Base-by-base conservation (phyloP, 176 grass and related monocot species). In the Aegilops sharonensis region DNA sequence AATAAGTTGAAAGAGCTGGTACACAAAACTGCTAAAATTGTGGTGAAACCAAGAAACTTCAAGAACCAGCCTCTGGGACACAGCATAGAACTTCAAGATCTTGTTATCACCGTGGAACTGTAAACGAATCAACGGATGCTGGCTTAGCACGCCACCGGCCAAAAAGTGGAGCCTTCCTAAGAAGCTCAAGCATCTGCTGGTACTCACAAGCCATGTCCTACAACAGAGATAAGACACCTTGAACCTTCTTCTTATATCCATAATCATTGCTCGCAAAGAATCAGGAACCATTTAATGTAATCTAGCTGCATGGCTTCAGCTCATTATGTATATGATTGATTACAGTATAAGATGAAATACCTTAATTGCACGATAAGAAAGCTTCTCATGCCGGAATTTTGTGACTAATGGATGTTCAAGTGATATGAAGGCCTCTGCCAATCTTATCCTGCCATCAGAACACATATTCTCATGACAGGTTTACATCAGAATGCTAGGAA, bases 311-410 rank as follows among this genome's bases (percentile, higher is more conserved):
- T 54, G 50, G 50, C 50, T 54, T 54, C 50, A 54, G 2, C 0
- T 54, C 10, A 31, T 27, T 15, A 21, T 72, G 6, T 2, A 72
- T 48, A 11, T 67, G 66, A 29, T 12, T 25, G 40, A 78, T 11
- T 72, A 64, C 9, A 77, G 36, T 12, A 18, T 37, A 64, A 68
- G 27, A 77, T 63, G 8, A 81, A 72, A 23, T 87, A 98, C 95
- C 91, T 98, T 98, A 3, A 98, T 70, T 43, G 79, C 86, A 86
- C 31, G 82, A 72, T 95, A 95, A 31, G 91, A 85, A 47, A 92
- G 70, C 20, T 88, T 70, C 56, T 78, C 83, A 8, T 52, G 11
- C 20, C 72, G 29, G 34, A 91, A 39, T 18, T 94, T 77, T 43
- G 25, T 9, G 84, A 78, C 39, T 20, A 57, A 75, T 42, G 68